Conservation (phyloP, 805 yeast genomes). For the Metschnikowia continentalis region DNA sequence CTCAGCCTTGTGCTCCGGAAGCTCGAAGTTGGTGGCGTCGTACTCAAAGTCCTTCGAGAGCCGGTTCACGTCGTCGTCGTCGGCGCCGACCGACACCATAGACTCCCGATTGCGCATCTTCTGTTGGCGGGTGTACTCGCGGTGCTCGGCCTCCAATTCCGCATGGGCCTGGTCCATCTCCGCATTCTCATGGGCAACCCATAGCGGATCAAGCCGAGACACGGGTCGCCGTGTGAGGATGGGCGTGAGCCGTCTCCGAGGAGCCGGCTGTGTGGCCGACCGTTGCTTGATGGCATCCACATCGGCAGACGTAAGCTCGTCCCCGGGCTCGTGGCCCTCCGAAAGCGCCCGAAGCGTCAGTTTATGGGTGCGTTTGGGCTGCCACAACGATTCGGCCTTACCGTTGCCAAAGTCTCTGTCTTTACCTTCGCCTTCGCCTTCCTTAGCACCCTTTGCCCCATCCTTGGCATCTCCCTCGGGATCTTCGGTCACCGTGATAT, state of each 20-base stretch:
- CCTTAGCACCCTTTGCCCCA: neutral
- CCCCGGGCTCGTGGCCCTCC: conserved; percentile 24
- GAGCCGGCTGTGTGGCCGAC: conserved; percentile 42
- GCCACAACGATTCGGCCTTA: conserved; percentile 26
- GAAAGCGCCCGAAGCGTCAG: conserved; percentile 33
- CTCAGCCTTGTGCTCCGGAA: conserved; percentile 36
- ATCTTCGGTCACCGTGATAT: conserved; percentile 36
- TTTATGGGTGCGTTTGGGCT: conserved; percentile 34
- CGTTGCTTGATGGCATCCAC: conserved; percentile 42
- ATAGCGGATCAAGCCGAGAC: conserved; percentile 54
- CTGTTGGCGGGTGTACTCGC: conserved; percentile 17
- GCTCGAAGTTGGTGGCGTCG: conserved; percentile 21
- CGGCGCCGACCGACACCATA: conserved; percentile 30
- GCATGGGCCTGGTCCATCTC: conserved; percentile 42
- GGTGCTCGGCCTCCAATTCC: conserved; percentile 35
- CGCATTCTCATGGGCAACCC: conserved; percentile 47
- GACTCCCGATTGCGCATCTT: conserved; percentile 28
- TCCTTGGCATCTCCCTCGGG: conserved; percentile 9
- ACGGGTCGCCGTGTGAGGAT: conserved; percentile 51
- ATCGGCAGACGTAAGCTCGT: conserved; percentile 43
- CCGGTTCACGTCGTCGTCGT: conserved; percentile 14
- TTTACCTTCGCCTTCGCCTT: conserved; percentile 6
- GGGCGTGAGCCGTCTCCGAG: conserved; percentile 30
- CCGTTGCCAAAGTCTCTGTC: conserved; percentile 14
- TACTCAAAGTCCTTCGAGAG: conserved; percentile 17